These are phyloP conservation scores for Diaporthe batatas DNA, from an alignment of 2,329 filamentous ascomycete species.

Conservation along the genomic window DNA sequence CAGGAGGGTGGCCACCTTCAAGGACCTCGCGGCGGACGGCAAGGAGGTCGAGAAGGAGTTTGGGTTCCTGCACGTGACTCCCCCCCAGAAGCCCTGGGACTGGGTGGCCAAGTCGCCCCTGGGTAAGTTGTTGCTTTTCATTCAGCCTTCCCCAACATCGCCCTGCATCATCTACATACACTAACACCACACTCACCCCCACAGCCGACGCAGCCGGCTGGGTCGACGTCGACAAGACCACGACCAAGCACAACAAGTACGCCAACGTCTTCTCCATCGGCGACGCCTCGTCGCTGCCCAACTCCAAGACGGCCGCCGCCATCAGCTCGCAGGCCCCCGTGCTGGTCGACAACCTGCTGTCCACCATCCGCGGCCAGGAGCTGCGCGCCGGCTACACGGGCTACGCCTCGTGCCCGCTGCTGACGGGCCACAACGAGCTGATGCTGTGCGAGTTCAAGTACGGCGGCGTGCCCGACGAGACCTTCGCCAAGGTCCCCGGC, in stretches of 20 bases:
- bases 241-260: constrained; percentile 49
- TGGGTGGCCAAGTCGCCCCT: constrained; percentile 46
- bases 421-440: constrained; percentile 59
- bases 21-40: constrained; percentile 48
- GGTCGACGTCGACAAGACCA: constrained; percentile 45
- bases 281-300: constrained; percentile 55
- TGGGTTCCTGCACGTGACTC: constrained; percentile 54
- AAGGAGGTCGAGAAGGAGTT: constrained; percentile 52
- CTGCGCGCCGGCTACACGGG: constrained; percentile 55
- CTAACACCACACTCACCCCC: not conserved
- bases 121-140: constrained; percentile 45
- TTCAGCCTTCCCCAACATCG: constrained; percentile 42
- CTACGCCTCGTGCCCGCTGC: constrained; percentile 61
- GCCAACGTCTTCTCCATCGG: constrained; percentile 57
- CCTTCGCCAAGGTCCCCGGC: constrained; percentile 51
- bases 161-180: constrained; percentile 49
- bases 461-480: constrained; percentile 60
- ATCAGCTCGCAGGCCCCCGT: constrained; percentile 60
- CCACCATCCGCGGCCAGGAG: constrained; percentile 52
- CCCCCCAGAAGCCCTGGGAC: constrained; percentile 46
- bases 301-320: constrained; percentile 60
- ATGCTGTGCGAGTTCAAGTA: constrained; percentile 64
- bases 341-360: constrained; percentile 57
- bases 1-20: constrained; percentile 51
- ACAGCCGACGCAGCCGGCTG: constrained; percentile 44